Evolutionary conservation across 1,284 basidiomycete species (phyloP).

Genomic region (Omphalotus olearius): DNA sequence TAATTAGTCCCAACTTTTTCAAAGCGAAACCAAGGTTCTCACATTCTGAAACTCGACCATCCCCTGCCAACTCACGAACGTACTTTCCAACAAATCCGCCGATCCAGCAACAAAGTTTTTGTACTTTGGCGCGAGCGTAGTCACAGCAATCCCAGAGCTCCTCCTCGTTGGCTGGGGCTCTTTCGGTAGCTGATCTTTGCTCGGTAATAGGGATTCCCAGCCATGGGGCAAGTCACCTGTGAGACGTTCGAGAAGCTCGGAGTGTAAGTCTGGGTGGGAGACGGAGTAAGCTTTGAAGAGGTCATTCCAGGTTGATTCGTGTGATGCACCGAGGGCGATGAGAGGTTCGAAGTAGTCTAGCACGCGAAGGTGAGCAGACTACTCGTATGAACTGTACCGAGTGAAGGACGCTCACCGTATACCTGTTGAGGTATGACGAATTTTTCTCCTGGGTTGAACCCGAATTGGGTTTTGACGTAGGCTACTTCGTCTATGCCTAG

Average conservation of each 20-base stretch:
- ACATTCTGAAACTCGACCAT: constrained; percentile 63
- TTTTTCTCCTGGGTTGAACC: constrained; percentile 58
- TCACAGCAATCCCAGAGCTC: constrained; percentile 67
- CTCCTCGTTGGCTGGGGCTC: constrained; percentile 69
- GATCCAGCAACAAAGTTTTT: constrained; percentile 63
- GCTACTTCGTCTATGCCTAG: constrained; percentile 70
- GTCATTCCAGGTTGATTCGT: constrained; percentile 46
- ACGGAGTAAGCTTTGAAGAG: constrained; percentile 52
- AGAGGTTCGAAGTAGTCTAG: constrained; percentile 27
- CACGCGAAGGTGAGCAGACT: too few species aligned
- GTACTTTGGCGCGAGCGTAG: constrained; percentile 55
- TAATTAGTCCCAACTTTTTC: not conserved
- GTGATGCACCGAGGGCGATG: constrained; percentile 18
- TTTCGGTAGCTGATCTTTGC: constrained; percentile 47
- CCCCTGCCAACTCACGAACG: constrained; percentile 61
- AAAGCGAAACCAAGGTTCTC: not conserved
- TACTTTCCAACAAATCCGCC: constrained; percentile 69
- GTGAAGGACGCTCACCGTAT: constrained; percentile 26
- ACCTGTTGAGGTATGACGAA: constrained; percentile 62
- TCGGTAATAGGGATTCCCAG: constrained; percentile 64
- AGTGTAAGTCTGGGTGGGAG: constrained; percentile 61
- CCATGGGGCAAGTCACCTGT: constrained; percentile 63
- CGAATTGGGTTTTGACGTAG: constrained; percentile 63
- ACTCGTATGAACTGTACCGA: too few species aligned
- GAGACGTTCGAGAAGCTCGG: constrained; percentile 63